Conservation (phyloP, 1,284 basidiomycete species). For the Apiotrichum montevideense region DNA sequence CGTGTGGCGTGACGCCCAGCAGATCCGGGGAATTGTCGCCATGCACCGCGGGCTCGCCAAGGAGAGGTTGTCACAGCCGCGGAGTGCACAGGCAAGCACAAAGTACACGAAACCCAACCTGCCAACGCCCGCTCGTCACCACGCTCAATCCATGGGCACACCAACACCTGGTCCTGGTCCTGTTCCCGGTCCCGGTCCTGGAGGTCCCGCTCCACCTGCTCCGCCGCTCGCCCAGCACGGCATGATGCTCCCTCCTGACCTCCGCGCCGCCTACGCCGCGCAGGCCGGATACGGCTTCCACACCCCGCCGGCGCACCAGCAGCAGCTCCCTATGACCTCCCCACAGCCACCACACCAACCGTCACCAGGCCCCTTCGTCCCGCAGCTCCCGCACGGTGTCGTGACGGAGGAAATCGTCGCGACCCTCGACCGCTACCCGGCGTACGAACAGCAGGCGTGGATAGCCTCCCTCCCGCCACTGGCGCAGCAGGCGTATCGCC, state of each 20-base stretch:
- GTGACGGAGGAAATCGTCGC: conserved; percentile 43
- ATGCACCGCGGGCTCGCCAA: conserved; percentile 12
- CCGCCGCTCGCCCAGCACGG: background rate
- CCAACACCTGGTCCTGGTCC: background rate
- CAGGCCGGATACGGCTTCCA: background rate
- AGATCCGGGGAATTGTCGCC: conserved; percentile 37
- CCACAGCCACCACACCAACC: background rate
- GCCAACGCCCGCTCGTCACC: conserved; percentile 3
- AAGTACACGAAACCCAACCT: background rate
- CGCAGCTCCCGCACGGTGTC: conserved; percentile 36
- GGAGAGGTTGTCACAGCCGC: conserved; percentile 9
- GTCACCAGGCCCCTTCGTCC: conserved; percentile 19
- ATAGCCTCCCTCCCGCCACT: conserved; percentile 28
- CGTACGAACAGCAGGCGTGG: conserved; percentile 40
- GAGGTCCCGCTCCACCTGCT: background rate
- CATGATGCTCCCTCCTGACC: conserved; percentile 6
- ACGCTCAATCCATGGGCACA: background rate
- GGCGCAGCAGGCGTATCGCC: conserved; percentile 29
- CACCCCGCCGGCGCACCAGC: background rate
- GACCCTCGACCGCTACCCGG: conserved; percentile 35
- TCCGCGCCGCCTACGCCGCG: background rate
- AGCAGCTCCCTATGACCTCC: background rate
- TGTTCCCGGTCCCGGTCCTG: too few species aligned
- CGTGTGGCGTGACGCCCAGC: conserved; percentile 77
- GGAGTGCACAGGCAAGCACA: background rate